Evolutionary conservation across 164 flowering plant species (phyloP).

Genomic region (Warburgia ugandensis): DNA sequence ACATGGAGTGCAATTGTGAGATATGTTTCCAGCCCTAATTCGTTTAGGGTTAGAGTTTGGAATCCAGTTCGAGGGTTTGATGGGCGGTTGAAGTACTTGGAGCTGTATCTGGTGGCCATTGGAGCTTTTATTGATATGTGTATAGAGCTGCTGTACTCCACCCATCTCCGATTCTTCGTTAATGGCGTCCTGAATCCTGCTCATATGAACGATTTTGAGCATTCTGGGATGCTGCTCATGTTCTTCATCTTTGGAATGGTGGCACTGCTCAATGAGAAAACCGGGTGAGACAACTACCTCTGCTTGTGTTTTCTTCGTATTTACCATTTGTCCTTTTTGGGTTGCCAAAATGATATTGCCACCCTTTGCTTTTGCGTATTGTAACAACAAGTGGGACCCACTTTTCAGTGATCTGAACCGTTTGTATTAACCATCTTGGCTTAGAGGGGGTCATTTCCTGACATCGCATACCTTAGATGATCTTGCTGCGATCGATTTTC

Average conservation of each 20-base stretch:
- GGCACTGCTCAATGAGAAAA: constrained; percentile 57
- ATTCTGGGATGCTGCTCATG: constrained; percentile 95
- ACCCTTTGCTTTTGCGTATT: no score
- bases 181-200: constrained; percentile 77
- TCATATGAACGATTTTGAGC: constrained; percentile 96
- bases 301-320: not conserved
- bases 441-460: no score
- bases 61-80: constrained; percentile 66
- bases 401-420: no score
- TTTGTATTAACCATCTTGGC: no score
- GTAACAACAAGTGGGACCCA: no score
- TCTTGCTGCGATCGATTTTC: no score
- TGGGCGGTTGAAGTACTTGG: constrained; percentile 63
- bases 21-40: constrained; percentile 47
- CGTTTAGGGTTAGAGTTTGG: constrained; percentile 75
- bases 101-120: constrained; percentile 63
- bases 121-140: constrained; percentile 76
- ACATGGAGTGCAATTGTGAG: constrained; percentile 63
- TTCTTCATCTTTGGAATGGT: constrained; percentile 75
- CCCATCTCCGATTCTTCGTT: constrained; percentile 80
- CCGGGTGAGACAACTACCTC: constrained; percentile 49
- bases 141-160: constrained; percentile 75
- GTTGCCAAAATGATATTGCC: no score
- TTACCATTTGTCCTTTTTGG: not conserved
- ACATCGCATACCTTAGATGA: no score